Conservation (phyloP, 2,329 filamentous ascomycete genomes). For the Thielaviopsis cerberus region DNA sequence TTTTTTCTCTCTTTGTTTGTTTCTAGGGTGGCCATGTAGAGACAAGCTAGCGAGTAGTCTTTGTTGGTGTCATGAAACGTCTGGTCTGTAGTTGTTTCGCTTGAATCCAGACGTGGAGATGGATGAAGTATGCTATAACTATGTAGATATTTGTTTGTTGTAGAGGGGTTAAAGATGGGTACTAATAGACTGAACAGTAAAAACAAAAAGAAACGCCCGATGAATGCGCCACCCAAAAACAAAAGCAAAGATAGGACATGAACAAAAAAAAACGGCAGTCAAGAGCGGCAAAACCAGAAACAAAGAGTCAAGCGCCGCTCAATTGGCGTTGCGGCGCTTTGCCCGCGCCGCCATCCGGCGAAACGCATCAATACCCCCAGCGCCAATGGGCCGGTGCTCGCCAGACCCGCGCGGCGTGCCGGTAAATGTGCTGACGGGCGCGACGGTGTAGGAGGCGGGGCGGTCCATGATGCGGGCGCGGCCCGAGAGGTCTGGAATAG, state of each 20-base stretch:
- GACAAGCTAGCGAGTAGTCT: no score
- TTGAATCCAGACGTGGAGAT: no score
- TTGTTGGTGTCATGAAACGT: no score
- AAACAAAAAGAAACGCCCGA: not conserved
- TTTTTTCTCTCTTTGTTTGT: not conserved
- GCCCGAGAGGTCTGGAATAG: constrained; percentile 35
- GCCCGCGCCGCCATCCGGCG: constrained; percentile 46
- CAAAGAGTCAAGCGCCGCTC: constrained; percentile 8
- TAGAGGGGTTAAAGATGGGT: no score
- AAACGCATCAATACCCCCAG: constrained; percentile 46
- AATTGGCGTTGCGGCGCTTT: constrained; percentile 27
- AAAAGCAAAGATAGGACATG: not conserved
- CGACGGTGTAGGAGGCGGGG: constrained; percentile 39
- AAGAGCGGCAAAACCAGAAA: constrained; percentile 5
- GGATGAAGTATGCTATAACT: no score
- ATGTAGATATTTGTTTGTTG: no score
- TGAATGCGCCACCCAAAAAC: not conserved
- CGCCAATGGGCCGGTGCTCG: constrained; percentile 39
- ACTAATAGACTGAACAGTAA: not conserved
- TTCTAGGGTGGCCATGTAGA: not conserved
- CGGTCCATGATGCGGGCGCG: constrained; percentile 37
- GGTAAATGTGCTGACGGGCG: constrained; percentile 43
- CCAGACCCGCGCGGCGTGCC: constrained; percentile 21
- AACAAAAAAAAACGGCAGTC: not conserved
- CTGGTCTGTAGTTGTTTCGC: no score